Percentiles rank a stretch among this genome's conserved stretches.
Conservation (phyloP, 768 basidiomycete genomes). For the Rhizopogon salebrosus region DNA sequence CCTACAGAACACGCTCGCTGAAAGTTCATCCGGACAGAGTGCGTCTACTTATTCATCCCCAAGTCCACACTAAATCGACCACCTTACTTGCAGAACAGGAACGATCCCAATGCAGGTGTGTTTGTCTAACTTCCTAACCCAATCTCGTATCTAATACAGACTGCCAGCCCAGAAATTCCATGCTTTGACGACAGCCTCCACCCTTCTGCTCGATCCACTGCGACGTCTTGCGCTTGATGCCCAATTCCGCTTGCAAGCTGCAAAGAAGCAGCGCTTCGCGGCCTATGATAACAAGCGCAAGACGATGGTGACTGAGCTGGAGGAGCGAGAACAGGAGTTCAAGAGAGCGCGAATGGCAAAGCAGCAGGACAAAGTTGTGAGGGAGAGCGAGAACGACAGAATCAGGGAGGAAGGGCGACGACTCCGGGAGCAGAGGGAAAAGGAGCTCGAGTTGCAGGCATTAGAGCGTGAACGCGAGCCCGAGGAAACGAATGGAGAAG, state of each 20-base stretch:
- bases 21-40: conserved; percentile 89
- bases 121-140: background rate
- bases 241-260: conserved; percentile 65
- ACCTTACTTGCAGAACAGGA: conserved; percentile 50
- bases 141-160: background rate
- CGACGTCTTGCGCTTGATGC: conserved; percentile 77
- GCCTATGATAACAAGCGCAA: conserved; percentile 70
- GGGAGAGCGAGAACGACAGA: conserved; percentile 59
- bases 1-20: conserved; percentile 73
- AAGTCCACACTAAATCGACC: conserved; percentile 12
- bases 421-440: conserved; percentile 63
- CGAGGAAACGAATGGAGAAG: conserved; percentile 25
- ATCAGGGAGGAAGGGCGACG: conserved; percentile 72
- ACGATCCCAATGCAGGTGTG: conserved; percentile 74
- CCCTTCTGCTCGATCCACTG: conserved; percentile 75
- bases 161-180: conserved; percentile 70
- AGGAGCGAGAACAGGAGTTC: conserved; percentile 70
- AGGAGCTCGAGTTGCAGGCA: conserved; percentile 30
- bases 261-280: conserved; percentile 65
- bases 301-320: conserved; percentile 69
- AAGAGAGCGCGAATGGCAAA: conserved; percentile 68
- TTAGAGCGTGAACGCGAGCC: conserved; percentile 32
- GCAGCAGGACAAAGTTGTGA: conserved; percentile 48
- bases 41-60: conserved; percentile 21
- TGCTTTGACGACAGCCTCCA: conserved; percentile 76